phyloP scores from a whole-genome alignment of 192 early-diverging fungal genomes.

The Coemansia sp. region DNA sequence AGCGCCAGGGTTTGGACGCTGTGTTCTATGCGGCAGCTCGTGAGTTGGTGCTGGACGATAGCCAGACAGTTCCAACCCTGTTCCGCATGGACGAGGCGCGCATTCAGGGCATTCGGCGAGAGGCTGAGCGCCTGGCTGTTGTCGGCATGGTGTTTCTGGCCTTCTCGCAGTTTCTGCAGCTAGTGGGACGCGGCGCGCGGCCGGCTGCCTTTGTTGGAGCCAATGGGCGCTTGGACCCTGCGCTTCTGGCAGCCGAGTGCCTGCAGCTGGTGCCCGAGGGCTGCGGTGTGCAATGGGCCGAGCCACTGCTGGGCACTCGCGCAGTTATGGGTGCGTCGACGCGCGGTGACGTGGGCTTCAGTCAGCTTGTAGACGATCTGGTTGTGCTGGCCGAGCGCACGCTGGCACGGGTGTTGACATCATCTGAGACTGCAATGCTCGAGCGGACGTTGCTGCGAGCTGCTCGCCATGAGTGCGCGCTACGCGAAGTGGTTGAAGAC shows the following conservation, averaged over 20 bases:
- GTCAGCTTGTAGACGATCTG: slow-evolving; percentile 35
- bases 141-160: slow-evolving; percentile 42
- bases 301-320: slow-evolving; percentile 21
- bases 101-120: slow-evolving; percentile 36
- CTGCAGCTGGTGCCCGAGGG: slow-evolving; percentile 44
- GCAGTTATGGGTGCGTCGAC: slow-evolving; percentile 11
- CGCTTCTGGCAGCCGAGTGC: slow-evolving; percentile 40
- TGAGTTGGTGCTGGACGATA: slow-evolving; percentile 49
- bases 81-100: slow-evolving; percentile 54
- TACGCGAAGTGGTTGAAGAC: slow-evolving; percentile 52
- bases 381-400: slow-evolving; percentile 32
- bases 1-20: slow-evolving; percentile 18
- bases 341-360: slow-evolving; percentile 36
- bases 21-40: slow-evolving; percentile 33
- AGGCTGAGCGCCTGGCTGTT: slow-evolving; percentile 42
- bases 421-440: slow-evolving; percentile 30
- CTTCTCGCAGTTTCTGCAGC: slow-evolving; percentile 48
- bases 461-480: slow-evolving; percentile 45
- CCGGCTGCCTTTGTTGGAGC: slow-evolving; percentile 20
- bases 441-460: slow-evolving; percentile 48
- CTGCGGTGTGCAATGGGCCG: slow-evolving; percentile 45
- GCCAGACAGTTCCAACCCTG: slow-evolving; percentile 27
- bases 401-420: slow-evolving; percentile 16
- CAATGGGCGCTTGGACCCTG: slow-evolving; percentile 33
- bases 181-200: slow-evolving; percentile 14